phyloP scores from a whole-genome alignment of 768 basidiomycete species.

The Rubroboletus satanas region DNA sequence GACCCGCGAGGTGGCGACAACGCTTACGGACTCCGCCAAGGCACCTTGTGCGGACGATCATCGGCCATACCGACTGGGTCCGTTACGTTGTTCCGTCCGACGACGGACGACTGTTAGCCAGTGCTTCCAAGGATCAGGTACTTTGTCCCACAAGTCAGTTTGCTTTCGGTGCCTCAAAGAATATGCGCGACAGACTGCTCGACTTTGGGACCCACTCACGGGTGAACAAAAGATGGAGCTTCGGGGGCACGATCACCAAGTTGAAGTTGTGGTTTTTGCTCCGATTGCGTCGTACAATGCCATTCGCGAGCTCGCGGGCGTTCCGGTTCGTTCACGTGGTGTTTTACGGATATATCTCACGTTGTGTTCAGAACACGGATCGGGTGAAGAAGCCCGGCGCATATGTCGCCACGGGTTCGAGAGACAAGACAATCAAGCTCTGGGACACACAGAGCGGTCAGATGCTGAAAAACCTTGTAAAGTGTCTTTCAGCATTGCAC shows the following conservation, averaged over 20 bases:
- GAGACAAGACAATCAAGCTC: slow-evolving; percentile 89
- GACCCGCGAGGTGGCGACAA: background rate
- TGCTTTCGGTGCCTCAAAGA: background rate
- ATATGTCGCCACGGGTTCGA: slow-evolving; percentile 77
- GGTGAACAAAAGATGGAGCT: slow-evolving; percentile 80
- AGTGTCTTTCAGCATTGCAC: slow-evolving; percentile 19
- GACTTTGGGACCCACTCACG: slow-evolving; percentile 67
- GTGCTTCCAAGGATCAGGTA: slow-evolving; percentile 87
- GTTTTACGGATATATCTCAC: slow-evolving; percentile 1
- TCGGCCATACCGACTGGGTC: slow-evolving; percentile 84
- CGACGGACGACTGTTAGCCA: slow-evolving; percentile 73
- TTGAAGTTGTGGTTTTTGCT: slow-evolving; percentile 80
- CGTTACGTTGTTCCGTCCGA: slow-evolving; percentile 60
- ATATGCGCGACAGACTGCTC: slow-evolving; percentile 53
- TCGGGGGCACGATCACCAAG: slow-evolving; percentile 83
- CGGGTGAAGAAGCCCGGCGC: slow-evolving; percentile 45
- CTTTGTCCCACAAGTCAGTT: slow-evolving; percentile 15
- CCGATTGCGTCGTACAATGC: slow-evolving; percentile 71
- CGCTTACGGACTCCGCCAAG: slow-evolving; percentile 35
- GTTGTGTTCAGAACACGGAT: slow-evolving; percentile 44
- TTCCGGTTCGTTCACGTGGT: slow-evolving; percentile 47
- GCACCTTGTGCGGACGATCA: slow-evolving; percentile 71
- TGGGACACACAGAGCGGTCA: slow-evolving; percentile 88
- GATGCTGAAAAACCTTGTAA: slow-evolving; percentile 69
- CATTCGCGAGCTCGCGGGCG: slow-evolving; percentile 72